A percentile compares a stretch with the other conserved stretches of the same genome.
phyloP scores from a whole-genome alignment of 2,329 filamentous ascomycete species.

The Colletotrichum simmondsii region DNA sequence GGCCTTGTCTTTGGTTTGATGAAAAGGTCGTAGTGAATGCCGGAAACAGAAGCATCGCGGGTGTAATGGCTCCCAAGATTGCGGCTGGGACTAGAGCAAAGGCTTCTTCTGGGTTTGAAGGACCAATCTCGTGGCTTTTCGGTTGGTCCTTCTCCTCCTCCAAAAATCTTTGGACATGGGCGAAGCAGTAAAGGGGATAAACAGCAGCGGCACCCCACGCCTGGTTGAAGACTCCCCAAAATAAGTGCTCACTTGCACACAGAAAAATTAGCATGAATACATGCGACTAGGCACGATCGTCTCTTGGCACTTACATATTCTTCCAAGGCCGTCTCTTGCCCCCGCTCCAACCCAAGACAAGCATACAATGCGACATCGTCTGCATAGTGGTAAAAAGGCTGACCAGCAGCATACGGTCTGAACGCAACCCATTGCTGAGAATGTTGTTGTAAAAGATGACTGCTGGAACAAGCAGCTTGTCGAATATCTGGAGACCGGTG shows the following conservation, averaged over 20 bases:
- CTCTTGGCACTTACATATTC: background rate
- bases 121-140: background rate
- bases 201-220: slow-evolving; percentile 14
- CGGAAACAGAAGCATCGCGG: background rate
- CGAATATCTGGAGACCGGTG: background rate
- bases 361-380: slow-evolving; percentile 8
- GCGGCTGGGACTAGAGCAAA: background rate
- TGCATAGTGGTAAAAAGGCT: slow-evolving; percentile 19
- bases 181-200: slow-evolving; percentile 17
- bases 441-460: slow-evolving; percentile 25
- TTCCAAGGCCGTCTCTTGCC: background rate
- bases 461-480: background rate
- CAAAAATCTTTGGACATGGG: slow-evolving; percentile 1
- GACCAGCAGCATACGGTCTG: background rate
- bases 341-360: slow-evolving; percentile 1
- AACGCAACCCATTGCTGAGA: background rate
- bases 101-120: background rate
- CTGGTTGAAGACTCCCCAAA: slow-evolving; percentile 11
- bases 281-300: background rate
- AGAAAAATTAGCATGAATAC: background rate
- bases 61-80: background rate
- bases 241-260: background rate
- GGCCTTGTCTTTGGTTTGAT: background rate
- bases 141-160: accelerated
- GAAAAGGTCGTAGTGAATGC: background rate